Percentiles rank a stretch among this genome's conserved stretches.
Conservation (phyloP, 2,329 filamentous ascomycete genomes). For the Didymellaceae sp. region DNA sequence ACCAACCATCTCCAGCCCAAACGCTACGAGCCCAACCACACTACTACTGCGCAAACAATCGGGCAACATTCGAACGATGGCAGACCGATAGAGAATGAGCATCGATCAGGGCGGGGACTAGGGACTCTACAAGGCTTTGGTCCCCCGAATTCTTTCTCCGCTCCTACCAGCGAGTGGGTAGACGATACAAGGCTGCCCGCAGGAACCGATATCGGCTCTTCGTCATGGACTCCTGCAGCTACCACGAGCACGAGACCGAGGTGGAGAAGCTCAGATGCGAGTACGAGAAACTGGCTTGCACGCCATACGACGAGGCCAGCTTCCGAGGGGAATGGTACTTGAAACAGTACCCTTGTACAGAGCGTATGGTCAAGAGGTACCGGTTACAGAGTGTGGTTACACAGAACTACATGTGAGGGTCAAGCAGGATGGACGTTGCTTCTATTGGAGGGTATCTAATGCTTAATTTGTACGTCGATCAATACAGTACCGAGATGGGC, state of each 20-base stretch:
- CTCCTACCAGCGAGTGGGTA: constrained; percentile 14
- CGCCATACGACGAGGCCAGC: not conserved
- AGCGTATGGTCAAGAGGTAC: too few species aligned
- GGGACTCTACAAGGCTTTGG: constrained; percentile 5
- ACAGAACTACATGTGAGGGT: not conserved
- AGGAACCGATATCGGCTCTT: constrained; percentile 10
- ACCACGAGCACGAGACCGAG: constrained; percentile 10
- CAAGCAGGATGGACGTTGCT: not conserved
- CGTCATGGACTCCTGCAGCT: constrained; percentile 17
- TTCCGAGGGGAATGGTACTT: not conserved
- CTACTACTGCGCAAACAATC: constrained; percentile 6
- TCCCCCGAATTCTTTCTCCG: constrained; percentile 11
- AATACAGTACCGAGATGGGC: constrained; percentile 26
- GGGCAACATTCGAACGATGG: not conserved
- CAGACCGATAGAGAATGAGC: constrained; percentile 17
- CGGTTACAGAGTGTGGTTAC: not conserved
- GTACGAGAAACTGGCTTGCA: too few species aligned
- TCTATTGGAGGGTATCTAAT: constrained; percentile 17
- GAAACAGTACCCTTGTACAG: too few species aligned
- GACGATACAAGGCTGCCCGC: constrained; percentile 8
- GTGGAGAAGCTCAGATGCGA: constrained; percentile 5
- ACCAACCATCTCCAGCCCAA: too few species aligned
- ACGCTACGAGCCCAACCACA: too few species aligned
- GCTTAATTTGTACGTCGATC: constrained; percentile 2
- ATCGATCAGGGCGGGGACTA: constrained; percentile 14